These are phyloP conservation scores for Fusarium agapanthi DNA, from an alignment of 2,329 filamentous ascomycete species.

Conservation along the genomic window DNA sequence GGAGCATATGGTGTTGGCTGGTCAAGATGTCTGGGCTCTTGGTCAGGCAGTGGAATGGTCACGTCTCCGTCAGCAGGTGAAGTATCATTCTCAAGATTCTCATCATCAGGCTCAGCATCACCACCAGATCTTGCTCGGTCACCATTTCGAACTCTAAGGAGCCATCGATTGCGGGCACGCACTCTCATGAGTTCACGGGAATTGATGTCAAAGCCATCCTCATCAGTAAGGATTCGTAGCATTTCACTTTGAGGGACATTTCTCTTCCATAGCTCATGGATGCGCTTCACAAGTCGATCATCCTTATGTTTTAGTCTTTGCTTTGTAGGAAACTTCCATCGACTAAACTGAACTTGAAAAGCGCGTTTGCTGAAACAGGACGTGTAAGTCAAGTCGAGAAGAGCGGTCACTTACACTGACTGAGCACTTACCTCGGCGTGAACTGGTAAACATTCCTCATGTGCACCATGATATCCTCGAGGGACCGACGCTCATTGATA, in stretches of 20 bases:
- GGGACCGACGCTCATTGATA: constrained; percentile 75
- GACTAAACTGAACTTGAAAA: constrained; percentile 78
- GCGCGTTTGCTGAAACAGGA: constrained; percentile 70
- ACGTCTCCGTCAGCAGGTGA: constrained; percentile 8
- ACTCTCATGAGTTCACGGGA: constrained; percentile 76
- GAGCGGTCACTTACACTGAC: constrained; percentile 1
- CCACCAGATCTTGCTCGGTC: constrained; percentile 54
- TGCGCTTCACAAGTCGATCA: constrained; percentile 69
- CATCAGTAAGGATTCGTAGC: constrained; percentile 72
- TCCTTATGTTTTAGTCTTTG: constrained; percentile 78
- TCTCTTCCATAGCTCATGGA: constrained; percentile 80
- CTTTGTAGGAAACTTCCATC: constrained; percentile 82
- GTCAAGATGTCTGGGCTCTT: neutral
- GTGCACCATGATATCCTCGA: constrained; percentile 79
- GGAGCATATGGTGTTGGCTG: neutral
- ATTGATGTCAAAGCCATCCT: constrained; percentile 76
- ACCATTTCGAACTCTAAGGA: constrained; percentile 69
- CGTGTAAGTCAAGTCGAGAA: constrained; percentile 22
- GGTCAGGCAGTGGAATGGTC: neutral
- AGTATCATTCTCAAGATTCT: constrained; percentile 7
- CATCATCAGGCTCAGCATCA: constrained; percentile 14
- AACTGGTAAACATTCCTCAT: constrained; percentile 73
- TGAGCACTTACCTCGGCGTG: constrained; percentile 61
- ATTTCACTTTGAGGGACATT: constrained; percentile 80
- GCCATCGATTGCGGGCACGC: constrained; percentile 73